phyloP scores from a whole-genome alignment of 164 flowering plant species.

The Aristolochia fimbriata region DNA sequence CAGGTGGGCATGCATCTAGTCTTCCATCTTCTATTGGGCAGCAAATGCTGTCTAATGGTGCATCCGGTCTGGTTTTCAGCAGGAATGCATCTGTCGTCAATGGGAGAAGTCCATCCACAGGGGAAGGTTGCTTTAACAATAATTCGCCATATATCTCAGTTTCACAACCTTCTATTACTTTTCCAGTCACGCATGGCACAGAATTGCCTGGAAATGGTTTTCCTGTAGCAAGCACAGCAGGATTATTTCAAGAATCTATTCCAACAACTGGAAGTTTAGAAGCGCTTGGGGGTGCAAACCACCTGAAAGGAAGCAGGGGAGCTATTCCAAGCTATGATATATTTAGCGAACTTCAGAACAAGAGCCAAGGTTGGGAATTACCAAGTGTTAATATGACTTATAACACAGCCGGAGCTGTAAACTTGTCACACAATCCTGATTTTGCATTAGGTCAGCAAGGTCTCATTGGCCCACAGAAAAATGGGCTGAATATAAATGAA shows the following conservation, averaged over 20 bases:
- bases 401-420: conserved; percentile 26
- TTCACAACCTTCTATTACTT: conserved; percentile 36
- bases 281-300: neutral
- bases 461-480: conserved; percentile 25
- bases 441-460: conserved; percentile 30
- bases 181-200: conserved; percentile 26
- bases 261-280: conserved; percentile 23
- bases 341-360: conserved; percentile 36
- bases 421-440: conserved; percentile 18
- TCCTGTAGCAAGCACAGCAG: conserved; percentile 33
- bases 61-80: conserved; percentile 19
- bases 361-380: conserved; percentile 42
- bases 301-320: conserved; percentile 31
- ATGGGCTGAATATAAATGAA: conserved; percentile 18
- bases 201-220: conserved; percentile 44
- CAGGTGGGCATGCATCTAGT: conserved; percentile 18
- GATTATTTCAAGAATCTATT: conserved; percentile 29
- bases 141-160: conserved; percentile 19
- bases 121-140: conserved; percentile 1
- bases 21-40: conserved; percentile 33
- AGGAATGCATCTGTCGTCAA: conserved; percentile 30
- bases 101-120: conserved; percentile 17
- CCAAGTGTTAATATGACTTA: conserved; percentile 29
- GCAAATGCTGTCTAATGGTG: conserved; percentile 29
- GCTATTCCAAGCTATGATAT: conserved; percentile 45